Conservation (phyloP, 805 yeast species). For the Lipomyces spencermartinsiae region DNA sequence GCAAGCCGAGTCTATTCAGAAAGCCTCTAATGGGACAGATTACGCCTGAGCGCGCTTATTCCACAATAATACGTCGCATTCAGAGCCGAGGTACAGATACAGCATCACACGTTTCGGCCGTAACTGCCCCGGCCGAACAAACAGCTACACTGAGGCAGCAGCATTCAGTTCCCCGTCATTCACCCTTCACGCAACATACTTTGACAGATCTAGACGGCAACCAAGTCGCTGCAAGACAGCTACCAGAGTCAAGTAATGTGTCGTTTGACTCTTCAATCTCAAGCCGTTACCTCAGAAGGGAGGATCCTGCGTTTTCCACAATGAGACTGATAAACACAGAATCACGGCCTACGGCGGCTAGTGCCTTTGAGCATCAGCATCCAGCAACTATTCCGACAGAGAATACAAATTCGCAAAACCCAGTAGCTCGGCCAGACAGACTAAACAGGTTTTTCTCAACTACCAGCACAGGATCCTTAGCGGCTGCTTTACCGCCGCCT, state of each 20-base stretch:
- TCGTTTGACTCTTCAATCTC: neutral
- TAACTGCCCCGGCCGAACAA: neutral
- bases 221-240: neutral
- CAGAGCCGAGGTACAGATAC: neutral
- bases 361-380: constrained; percentile 8
- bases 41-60: constrained; percentile 8
- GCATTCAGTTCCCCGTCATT: neutral
- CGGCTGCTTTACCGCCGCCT: neutral
- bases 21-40: constrained; percentile 5
- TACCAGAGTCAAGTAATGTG: neutral
- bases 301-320: constrained; percentile 1
- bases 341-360: constrained; percentile 8
- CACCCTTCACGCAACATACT: neutral
- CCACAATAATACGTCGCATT: constrained; percentile 4
- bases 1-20: neutral
- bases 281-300: neutral
- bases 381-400: neutral
- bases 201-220: neutral
- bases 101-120: neutral
- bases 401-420: neutral
- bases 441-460: constrained; percentile 7
- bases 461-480: neutral
- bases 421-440: neutral
- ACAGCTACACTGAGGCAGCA: neutral
- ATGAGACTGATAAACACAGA: neutral